Percentiles rank a stretch among this genome's conserved stretches.
phyloP scores from a whole-genome alignment of 2,329 filamentous ascomycete species.

The Trichoderma koningiopsis region DNA sequence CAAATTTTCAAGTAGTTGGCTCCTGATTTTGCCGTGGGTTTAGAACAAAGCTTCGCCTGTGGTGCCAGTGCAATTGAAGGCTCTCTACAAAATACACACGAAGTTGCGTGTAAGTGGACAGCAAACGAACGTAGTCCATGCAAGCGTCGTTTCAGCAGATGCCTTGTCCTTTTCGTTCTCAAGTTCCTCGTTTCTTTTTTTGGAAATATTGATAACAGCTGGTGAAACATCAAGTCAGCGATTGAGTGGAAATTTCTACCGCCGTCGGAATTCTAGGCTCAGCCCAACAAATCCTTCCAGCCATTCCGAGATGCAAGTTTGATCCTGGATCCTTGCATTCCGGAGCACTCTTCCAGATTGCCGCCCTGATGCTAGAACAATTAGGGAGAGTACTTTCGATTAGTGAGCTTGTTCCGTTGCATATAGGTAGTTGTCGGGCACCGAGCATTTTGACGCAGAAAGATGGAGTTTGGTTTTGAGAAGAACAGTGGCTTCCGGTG shows the following conservation, averaged over 20 bases:
- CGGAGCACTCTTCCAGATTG: background rate
- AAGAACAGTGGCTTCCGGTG: no score
- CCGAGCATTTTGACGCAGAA: background rate
- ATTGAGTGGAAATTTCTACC: background rate
- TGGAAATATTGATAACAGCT: background rate
- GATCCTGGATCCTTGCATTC: background rate
- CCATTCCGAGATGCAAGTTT: conserved; percentile 1
- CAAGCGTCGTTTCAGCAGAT: background rate
- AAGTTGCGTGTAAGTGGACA: background rate
- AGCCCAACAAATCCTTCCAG: background rate
- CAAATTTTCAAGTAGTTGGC: background rate
- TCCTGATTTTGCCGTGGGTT: no score
- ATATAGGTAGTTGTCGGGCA: background rate
- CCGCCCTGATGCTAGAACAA: background rate
- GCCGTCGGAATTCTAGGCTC: background rate
- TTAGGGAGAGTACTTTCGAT: background rate
- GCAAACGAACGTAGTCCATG: background rate
- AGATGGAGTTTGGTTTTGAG: background rate
- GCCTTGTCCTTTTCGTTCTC: background rate
- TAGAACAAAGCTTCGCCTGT: background rate
- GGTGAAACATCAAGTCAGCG: background rate
- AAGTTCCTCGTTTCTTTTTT: background rate
- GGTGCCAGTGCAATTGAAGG: background rate
- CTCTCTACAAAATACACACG: background rate
- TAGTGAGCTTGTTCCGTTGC: background rate